phyloP scores from a whole-genome alignment of 1,284 basidiomycete genomes.

The Austropuccinia psidii region DNA sequence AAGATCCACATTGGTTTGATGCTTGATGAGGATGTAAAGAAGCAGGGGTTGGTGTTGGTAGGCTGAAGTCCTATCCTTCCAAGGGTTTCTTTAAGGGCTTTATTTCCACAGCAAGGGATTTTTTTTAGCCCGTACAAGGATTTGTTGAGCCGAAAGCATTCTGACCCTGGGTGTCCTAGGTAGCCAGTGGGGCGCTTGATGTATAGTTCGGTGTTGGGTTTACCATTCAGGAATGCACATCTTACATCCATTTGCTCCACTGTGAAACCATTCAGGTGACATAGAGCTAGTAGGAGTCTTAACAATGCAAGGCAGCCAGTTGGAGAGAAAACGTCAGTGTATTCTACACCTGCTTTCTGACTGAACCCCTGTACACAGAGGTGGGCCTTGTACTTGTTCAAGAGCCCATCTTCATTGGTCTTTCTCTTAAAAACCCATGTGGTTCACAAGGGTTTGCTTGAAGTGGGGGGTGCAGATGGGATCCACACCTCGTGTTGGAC shows the following conservation, averaged over 20 bases:
- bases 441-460: background rate
- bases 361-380: background rate
- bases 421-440: background rate
- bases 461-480: background rate
- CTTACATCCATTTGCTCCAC: background rate
- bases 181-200: too few relatives aligned
- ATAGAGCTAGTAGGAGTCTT: background rate
- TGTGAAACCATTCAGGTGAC: background rate
- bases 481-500: background rate
- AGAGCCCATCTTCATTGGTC: background rate
- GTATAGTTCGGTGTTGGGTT: too few relatives aligned
- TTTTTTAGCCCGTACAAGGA: background rate
- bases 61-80: background rate
- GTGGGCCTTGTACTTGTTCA: background rate
- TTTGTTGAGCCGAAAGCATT: background rate
- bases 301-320: background rate
- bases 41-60: background rate
- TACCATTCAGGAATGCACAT: background rate
- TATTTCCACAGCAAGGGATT: background rate
- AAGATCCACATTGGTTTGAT: background rate
- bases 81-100: background rate
- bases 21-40: background rate
- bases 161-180: too few relatives aligned
- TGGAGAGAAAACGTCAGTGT: background rate
- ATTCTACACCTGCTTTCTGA: background rate